These are phyloP conservation scores for Strobilomyces confusus DNA, from an alignment of 768 basidiomycete genomes.

Conservation along the genomic window DNA sequence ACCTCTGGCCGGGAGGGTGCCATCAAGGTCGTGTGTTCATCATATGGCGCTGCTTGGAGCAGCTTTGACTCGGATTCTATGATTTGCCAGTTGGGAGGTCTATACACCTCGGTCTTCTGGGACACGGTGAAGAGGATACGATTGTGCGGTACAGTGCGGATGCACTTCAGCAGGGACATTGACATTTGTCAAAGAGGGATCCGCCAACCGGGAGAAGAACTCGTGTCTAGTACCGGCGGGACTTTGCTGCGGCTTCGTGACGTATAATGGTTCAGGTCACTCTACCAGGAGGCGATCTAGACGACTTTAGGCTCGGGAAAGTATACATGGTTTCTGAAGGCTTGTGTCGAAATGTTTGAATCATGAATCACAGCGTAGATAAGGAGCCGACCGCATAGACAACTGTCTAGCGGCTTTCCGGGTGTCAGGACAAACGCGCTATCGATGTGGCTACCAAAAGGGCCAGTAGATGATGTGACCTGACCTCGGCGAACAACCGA, in stretches of 20 bases:
- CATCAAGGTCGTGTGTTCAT: background rate
- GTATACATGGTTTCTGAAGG: background rate
- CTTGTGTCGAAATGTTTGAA: too few relatives aligned
- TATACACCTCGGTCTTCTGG: background rate
- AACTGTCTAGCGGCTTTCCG: too few relatives aligned
- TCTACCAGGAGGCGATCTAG: background rate
- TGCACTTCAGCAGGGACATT: background rate
- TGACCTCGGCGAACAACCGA: constrained; percentile 1
- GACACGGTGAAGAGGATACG: background rate
- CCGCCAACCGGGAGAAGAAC: background rate
- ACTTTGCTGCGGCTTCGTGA: too few relatives aligned
- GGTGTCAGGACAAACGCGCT: too few relatives aligned
- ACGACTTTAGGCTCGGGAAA: background rate
- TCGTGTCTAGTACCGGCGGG: too few relatives aligned
- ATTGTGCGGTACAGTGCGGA: background rate
- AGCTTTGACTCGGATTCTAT: background rate
- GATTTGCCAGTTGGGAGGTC: background rate
- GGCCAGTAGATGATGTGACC: background rate
- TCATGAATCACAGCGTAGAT: too few relatives aligned
- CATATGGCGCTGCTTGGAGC: background rate
- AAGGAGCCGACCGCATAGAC: too few relatives aligned
- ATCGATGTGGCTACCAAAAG: background rate
- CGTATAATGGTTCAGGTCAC: background rate
- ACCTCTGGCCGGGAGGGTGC: constrained; percentile 1
- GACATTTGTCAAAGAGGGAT: background rate